Conservation (phyloP, 768 basidiomycete genomes). For the Tylopilus sp. region DNA sequence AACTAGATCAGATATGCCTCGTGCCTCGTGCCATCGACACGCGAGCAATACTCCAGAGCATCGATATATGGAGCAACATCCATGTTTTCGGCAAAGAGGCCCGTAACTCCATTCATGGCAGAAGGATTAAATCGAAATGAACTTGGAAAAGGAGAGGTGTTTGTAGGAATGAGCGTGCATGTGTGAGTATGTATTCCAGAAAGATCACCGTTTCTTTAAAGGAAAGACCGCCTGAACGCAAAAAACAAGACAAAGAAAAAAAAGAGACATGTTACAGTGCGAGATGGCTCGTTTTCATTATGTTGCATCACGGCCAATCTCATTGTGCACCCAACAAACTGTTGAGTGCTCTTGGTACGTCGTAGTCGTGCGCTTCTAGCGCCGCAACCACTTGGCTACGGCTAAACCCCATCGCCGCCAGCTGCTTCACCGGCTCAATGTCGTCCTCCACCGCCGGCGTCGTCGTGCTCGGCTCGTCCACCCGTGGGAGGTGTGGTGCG, state of each 20-base stretch:
- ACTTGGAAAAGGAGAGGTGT: background rate
- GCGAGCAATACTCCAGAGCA: conserved; percentile 2
- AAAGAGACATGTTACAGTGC: conserved; percentile 16
- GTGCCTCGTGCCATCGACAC: conserved; percentile 1
- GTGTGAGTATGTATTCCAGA: conserved; percentile 27
- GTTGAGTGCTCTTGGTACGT: conserved; percentile 76
- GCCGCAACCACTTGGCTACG: conserved; percentile 78
- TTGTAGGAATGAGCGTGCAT: conserved; percentile 30
- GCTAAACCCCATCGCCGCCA: conserved; percentile 90
- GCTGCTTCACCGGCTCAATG: conserved; percentile 69
- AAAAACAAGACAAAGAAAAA: background rate
- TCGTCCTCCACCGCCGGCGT: conserved; percentile 68
- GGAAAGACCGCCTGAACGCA: conserved; percentile 12
- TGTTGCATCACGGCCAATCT: conserved; percentile 2
- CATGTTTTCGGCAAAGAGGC: conserved; percentile 6
- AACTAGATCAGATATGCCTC: too few species aligned
- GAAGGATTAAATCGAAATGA: background rate
- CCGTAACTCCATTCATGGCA: conserved; percentile 17
- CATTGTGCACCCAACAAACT: conserved; percentile 50
- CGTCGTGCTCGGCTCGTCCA: conserved; percentile 38
- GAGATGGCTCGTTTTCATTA: conserved; percentile 19
- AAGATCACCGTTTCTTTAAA: conserved; percentile 18
- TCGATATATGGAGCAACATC: background rate
- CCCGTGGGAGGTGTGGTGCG: conserved; percentile 38
- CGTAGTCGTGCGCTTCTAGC: conserved; percentile 80